phyloP scores from a whole-genome alignment of 306 rosid genomes.

The Amphicarpaea edgeworthii region DNA sequence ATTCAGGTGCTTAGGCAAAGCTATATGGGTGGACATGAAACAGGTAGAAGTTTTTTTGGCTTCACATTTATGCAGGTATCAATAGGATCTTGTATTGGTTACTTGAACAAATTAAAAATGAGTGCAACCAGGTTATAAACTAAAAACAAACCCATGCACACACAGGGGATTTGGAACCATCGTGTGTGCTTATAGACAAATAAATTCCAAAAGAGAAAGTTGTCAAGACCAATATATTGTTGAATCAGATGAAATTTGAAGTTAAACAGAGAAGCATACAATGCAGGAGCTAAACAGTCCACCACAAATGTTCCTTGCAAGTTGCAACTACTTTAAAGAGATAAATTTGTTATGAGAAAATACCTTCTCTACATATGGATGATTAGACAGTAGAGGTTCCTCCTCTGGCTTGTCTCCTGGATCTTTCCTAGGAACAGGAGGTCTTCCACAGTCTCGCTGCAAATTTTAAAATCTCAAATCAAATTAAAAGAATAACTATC shows the following conservation, averaged over 20 bases:
- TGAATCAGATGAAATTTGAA: conserved; percentile 1
- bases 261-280: conserved; percentile 25
- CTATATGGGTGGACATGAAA: conserved; percentile 11
- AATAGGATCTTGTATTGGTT: conserved; percentile 25
- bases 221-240: conserved; percentile 10
- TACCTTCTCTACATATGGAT: conserved; percentile 94
- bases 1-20: background rate
- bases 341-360: conserved; percentile 31
- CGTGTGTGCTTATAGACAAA: conserved; percentile 1
- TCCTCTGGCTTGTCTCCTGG: conserved; percentile 89
- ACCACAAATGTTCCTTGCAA: conserved; percentile 29
- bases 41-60: background rate
- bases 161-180: conserved; percentile 15
- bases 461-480: conserved; percentile 41
- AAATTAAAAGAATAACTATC: conserved; percentile 40
- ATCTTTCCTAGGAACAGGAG: conserved; percentile 90
- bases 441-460: conserved; percentile 93
- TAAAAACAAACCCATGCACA: conserved; percentile 11
- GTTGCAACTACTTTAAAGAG: conserved; percentile 34
- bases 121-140: conserved; percentile 25
- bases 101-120: conserved; percentile 27
- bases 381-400: conserved; percentile 85
- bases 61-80: conserved; percentile 15
- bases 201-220: conserved; percentile 24
- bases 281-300: conserved; percentile 36